phyloP scores from a whole-genome alignment of 208 protist genomes.

The Leishmania braziliensis region DNA sequence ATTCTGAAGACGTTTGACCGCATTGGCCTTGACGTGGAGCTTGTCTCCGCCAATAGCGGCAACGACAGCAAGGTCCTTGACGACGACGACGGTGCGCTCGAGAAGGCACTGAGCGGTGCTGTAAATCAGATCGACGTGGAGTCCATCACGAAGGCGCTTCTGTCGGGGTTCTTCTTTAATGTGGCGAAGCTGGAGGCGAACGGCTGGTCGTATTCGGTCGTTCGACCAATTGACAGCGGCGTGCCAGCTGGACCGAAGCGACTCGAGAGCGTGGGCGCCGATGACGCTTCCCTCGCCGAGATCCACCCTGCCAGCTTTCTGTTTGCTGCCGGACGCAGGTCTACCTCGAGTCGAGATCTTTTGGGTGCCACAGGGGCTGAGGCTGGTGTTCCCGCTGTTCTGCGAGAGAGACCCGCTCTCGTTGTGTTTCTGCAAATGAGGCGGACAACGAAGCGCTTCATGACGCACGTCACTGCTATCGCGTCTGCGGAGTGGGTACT shows the following conservation, averaged over 20 bases:
- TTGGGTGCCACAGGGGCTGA: background rate
- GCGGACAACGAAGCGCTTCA: constrained; percentile 83
- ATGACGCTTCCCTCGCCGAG: constrained; percentile 50
- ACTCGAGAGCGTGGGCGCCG: constrained; percentile 6
- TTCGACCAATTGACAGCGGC: constrained; percentile 76
- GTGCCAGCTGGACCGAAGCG: constrained; percentile 16
- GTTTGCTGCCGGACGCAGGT: constrained; percentile 44
- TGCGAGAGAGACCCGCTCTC: constrained; percentile 64
- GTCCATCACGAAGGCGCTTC: constrained; percentile 68
- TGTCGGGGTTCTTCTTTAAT: constrained; percentile 92
- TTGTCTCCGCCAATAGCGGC: background rate
- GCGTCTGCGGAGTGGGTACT: constrained; percentile 66
- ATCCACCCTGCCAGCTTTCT: constrained; percentile 86
- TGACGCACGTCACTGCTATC: constrained; percentile 89
- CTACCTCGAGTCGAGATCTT: background rate
- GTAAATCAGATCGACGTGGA: constrained; percentile 49
- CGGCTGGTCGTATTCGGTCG: constrained; percentile 68
- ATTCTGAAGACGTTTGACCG: constrained; percentile 84
- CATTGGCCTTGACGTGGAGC: constrained; percentile 64
- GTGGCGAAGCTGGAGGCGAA: constrained; percentile 82
- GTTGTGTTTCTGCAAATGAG: constrained; percentile 89
- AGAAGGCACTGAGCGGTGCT: constrained; percentile 13
- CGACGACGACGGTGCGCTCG: constrained; percentile 17
- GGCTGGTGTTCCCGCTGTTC: constrained; percentile 15
- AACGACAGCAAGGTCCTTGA: background rate